Conservation (phyloP, 2,329 filamentous ascomycete genomes). For the Arthroderma uncinatum region DNA sequence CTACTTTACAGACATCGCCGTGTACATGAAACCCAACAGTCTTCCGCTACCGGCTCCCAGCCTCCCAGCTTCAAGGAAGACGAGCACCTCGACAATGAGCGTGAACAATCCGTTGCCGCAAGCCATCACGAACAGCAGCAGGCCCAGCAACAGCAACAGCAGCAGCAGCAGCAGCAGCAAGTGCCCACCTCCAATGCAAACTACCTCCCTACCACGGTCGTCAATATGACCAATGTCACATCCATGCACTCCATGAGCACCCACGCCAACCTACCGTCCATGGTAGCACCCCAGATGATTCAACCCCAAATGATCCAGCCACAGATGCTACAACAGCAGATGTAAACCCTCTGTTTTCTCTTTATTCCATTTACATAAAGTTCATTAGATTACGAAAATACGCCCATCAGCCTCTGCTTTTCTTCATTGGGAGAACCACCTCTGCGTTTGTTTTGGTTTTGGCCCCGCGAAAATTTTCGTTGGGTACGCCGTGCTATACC, state of each 20-base stretch:
- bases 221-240: slow-evolving; percentile 27
- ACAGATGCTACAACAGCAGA: slow-evolving; percentile 18
- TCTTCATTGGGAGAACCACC: neutral
- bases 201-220: slow-evolving; percentile 23
- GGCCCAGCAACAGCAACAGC: neutral
- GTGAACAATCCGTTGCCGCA: slow-evolving; percentile 40
- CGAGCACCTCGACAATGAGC: slow-evolving; percentile 79
- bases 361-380: neutral
- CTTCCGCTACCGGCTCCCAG: slow-evolving; percentile 38
- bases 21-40: slow-evolving; percentile 68
- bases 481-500: neutral
- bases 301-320: slow-evolving; percentile 34
- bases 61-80: slow-evolving; percentile 49
- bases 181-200: slow-evolving; percentile 6
- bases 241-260: slow-evolving; percentile 30
- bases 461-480: neutral
- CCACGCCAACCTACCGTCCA: slow-evolving; percentile 30
- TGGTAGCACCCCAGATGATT: slow-evolving; percentile 34
- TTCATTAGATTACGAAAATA: slow-evolving; percentile 4
- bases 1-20: slow-evolving; percentile 47
- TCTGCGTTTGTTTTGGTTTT: neutral
- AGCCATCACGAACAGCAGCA: neutral
- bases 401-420: neutral
- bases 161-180: slow-evolving; percentile 13
- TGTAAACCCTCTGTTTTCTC: slow-evolving; percentile 22